Percentiles rank a stretch among this genome's conserved stretches.
These are phyloP conservation scores for Anisodus acutangulus DNA, from an alignment of 257 asterid species.

Conservation along the genomic window DNA sequence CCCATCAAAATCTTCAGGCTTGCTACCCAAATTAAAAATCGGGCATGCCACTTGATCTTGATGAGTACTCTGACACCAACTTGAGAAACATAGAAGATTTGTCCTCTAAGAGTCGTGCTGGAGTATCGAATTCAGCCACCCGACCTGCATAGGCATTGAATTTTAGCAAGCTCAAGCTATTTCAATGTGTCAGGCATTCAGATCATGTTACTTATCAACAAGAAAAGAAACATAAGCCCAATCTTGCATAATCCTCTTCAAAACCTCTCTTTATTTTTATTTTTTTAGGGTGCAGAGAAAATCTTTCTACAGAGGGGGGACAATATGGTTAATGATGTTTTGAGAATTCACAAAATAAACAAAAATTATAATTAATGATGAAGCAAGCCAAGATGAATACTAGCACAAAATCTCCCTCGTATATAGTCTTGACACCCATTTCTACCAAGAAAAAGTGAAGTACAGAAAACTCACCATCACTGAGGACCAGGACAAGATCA, in stretches of 20 bases:
- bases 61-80: slow-evolving; percentile 87
- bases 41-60: slow-evolving; percentile 68
- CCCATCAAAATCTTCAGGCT: slow-evolving; percentile 18
- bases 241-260: not conserved
- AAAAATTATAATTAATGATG: not conserved
- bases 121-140: slow-evolving; percentile 92
- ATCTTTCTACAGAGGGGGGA: not conserved
- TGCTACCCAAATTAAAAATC: slow-evolving; percentile 50
- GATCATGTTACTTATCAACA: not conserved
- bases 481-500: slow-evolving; percentile 93
- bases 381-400: not conserved
- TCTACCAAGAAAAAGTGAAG: slow-evolving; percentile 7
- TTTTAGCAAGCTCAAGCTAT: slow-evolving; percentile 15
- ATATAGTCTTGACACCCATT: not conserved
- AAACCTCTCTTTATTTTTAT: not conserved
- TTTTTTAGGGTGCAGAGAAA: not conserved
- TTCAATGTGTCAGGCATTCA: not conserved
- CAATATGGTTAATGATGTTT: not conserved
- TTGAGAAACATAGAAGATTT: slow-evolving; percentile 94
- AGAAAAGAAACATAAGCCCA: not conserved
- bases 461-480: slow-evolving; percentile 65
- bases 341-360: not conserved
- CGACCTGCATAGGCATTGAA: slow-evolving; percentile 60
- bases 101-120: slow-evolving; percentile 85
- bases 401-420: not conserved